These are phyloP conservation scores for Candida ulmi DNA, from an alignment of 805 yeast species.

Conservation along the genomic window DNA sequence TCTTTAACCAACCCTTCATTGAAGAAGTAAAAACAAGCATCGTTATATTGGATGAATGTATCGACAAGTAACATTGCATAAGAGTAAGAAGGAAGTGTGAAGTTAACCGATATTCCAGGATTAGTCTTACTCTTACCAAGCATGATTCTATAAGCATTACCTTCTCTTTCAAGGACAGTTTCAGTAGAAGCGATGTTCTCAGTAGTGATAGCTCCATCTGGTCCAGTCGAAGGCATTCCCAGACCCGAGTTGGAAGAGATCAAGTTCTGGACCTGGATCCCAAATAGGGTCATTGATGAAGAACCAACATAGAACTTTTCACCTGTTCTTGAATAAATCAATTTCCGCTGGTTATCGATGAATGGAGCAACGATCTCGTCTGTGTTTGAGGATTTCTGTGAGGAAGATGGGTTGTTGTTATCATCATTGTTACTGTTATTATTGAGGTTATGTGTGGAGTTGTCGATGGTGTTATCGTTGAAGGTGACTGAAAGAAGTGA, in stretches of 20 bases:
- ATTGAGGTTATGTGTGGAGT: too few relatives aligned
- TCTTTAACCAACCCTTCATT: conserved; percentile 75
- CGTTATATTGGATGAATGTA: conserved; percentile 72
- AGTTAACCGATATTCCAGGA: conserved; percentile 64
- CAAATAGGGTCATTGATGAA: conserved; percentile 78
- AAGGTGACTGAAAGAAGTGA: conserved; percentile 1
- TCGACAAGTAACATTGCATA: conserved; percentile 73
- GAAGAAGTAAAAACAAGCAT: conserved; percentile 80
- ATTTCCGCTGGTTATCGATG: conserved; percentile 63
- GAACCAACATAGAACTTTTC: conserved; percentile 74
- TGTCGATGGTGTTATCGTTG: conserved; percentile 1
- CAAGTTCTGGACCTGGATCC: conserved; percentile 68
- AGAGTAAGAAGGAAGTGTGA: conserved; percentile 69
- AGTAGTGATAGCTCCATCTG: conserved; percentile 5
- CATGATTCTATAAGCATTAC: conserved; percentile 69
- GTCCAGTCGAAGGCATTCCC: not conserved
- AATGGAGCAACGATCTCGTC: conserved; percentile 65
- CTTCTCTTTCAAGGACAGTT: conserved; percentile 66
- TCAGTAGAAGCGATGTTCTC: conserved; percentile 28
- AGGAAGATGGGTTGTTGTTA: not conserved
- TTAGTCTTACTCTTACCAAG: conserved; percentile 62
- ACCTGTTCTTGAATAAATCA: conserved; percentile 71
- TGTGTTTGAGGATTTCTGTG: not conserved
- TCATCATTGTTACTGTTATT: conserved; percentile 1
- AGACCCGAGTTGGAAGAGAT: conserved; percentile 21